These are phyloP conservation scores for Ettlia oleoabundans DNA, from an alignment of 139 green algal species.

Conservation along the genomic window DNA sequence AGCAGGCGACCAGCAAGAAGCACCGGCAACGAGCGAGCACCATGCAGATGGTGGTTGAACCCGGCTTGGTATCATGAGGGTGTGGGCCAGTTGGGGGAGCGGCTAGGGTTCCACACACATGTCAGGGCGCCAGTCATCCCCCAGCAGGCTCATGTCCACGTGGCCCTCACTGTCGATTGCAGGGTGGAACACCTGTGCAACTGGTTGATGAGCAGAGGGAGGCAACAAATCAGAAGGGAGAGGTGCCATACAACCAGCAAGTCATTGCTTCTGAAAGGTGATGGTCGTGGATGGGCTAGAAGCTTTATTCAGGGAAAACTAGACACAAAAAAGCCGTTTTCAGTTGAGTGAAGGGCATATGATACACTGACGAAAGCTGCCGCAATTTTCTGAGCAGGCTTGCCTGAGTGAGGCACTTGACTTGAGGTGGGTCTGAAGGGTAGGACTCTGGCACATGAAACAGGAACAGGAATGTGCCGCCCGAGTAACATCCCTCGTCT, in stretches of 20 bases:
- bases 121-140: constrained; percentile 21
- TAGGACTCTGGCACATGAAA: constrained; percentile 24
- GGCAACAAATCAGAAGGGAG: background rate
- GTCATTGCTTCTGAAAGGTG: too few species aligned
- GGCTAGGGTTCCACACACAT: too few species aligned
- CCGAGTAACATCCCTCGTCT: constrained; percentile 32
- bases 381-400: background rate
- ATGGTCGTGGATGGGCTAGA: too few species aligned
- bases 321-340: too few species aligned
- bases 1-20: background rate
- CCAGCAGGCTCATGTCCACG: constrained; percentile 25
- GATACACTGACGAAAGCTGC: too few species aligned
- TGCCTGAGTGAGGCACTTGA: constrained; percentile 25
- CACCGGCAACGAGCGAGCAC: background rate
- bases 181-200: constrained; percentile 29
- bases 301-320: too few species aligned
- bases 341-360: too few species aligned
- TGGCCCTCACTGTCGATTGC: constrained; percentile 24
- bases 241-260: background rate
- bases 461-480: constrained; percentile 22
- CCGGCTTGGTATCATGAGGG: too few species aligned
- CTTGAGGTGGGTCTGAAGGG: constrained; percentile 13
- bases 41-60: too few species aligned
- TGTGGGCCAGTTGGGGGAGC: background rate
- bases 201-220: background rate